Evolutionary conservation across 768 basidiomycete species (phyloP).

Genomic region (Phylloporus rhodoxanthus): DNA sequence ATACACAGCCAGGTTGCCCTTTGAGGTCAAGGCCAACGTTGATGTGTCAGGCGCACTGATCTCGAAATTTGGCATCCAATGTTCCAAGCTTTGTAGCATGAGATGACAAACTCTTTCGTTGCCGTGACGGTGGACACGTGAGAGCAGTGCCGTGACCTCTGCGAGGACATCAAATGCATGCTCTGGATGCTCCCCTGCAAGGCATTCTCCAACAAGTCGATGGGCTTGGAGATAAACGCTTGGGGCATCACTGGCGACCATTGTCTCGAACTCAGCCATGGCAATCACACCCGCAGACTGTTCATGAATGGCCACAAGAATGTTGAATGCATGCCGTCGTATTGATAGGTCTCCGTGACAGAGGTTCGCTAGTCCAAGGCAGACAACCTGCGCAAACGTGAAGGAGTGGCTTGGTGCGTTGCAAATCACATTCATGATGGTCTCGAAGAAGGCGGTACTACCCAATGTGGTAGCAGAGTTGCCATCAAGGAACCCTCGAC

Average conservation of each 20-base stretch:
- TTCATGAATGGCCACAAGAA: slow-evolving; percentile 68
- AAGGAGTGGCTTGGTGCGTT: slow-evolving; percentile 50
- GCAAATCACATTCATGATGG: slow-evolving; percentile 65
- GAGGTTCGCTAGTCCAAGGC: slow-evolving; percentile 79
- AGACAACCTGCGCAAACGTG: slow-evolving; percentile 67
- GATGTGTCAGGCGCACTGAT: slow-evolving; percentile 42
- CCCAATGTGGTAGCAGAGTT: slow-evolving; percentile 46
- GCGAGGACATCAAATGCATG: slow-evolving; percentile 60
- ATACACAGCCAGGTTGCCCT: slow-evolving; percentile 63
- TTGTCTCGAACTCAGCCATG: slow-evolving; percentile 68
- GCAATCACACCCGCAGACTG: slow-evolving; percentile 61
- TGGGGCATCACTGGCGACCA: slow-evolving; percentile 64
- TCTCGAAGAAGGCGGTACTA: slow-evolving; percentile 69
- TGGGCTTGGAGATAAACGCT: slow-evolving; percentile 80
- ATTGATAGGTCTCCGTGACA: slow-evolving; percentile 61
- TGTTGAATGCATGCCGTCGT: slow-evolving; percentile 71
- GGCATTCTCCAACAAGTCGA: slow-evolving; percentile 65
- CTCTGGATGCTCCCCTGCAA: slow-evolving; percentile 71
- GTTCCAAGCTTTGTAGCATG: slow-evolving; percentile 72
- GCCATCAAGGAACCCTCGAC: slow-evolving; percentile 62
- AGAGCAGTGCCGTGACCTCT: slow-evolving; percentile 70
- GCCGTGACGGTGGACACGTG: slow-evolving; percentile 50
- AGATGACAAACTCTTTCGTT: slow-evolving; percentile 48
- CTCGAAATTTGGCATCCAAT: slow-evolving; percentile 77
- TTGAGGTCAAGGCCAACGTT: slow-evolving; percentile 27